These are phyloP conservation scores for Talaromyces sp. DNA, from an alignment of 2,329 filamentous ascomycete species.

Conservation along the genomic window DNA sequence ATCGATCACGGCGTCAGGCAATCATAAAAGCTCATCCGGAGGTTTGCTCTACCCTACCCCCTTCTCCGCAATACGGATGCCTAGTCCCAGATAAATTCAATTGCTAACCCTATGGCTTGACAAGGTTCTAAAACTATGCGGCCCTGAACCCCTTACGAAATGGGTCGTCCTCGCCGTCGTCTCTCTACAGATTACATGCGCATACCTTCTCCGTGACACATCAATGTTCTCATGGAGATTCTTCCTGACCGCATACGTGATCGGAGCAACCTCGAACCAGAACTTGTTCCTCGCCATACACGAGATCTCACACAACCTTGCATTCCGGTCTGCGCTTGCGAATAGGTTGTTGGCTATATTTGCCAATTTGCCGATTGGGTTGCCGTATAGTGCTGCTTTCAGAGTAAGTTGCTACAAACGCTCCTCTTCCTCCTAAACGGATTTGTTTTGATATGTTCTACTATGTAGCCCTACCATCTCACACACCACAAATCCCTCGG, in stretches of 20 bases:
- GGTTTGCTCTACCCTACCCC: constrained; percentile 50
- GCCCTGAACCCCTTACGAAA: constrained; percentile 92
- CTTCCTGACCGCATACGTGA: constrained; percentile 81
- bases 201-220: constrained; percentile 72
- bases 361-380: constrained; percentile 91
- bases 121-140: constrained; percentile 93
- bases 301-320: constrained; percentile 97
- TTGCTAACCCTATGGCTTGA: constrained; percentile 2
- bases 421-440: no score
- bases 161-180: constrained; percentile 86
- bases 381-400: constrained; percentile 96
- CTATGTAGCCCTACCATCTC: constrained; percentile 86
- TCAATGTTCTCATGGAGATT: constrained; percentile 81
- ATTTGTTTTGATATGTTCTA: no score
- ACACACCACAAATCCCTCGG: constrained; percentile 99
- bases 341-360: constrained; percentile 89
- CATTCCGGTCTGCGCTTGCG: constrained; percentile 74
- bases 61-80: constrained; percentile 14
- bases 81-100: neutral
- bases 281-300: constrained; percentile 98
- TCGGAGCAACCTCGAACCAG: constrained; percentile 95
- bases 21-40: constrained; percentile 99
- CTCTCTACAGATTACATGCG: constrained; percentile 72
- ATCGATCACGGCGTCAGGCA: constrained; percentile 81
- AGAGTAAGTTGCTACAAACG: constrained; percentile 58